Percentiles rank a stretch among this genome's conserved stretches.
phyloP scores from a whole-genome alignment of 768 basidiomycete species.

The Tricholoma hemisulphureum region DNA sequence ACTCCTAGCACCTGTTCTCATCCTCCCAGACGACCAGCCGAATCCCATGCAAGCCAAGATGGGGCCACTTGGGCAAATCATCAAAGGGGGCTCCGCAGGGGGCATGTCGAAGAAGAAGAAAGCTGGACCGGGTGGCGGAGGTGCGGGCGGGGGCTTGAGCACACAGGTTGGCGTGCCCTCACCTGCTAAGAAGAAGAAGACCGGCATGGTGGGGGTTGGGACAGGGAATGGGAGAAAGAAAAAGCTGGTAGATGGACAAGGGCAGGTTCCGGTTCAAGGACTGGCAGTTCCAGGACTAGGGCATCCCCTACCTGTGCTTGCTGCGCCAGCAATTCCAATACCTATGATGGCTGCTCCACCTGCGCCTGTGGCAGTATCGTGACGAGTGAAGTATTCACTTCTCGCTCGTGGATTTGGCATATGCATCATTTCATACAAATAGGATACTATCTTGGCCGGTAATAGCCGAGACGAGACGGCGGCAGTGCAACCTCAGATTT shows the following conservation, averaged over 20 bases:
- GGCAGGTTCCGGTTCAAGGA: constrained; percentile 5
- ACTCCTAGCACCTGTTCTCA: constrained; percentile 23
- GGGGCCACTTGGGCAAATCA: constrained; percentile 76
- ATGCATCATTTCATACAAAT: constrained; percentile 8
- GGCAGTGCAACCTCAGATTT: no score
- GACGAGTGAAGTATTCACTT: background rate
- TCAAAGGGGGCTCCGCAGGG: constrained; percentile 46
- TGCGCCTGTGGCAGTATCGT: constrained; percentile 10
- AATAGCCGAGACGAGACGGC: constrained; percentile 2
- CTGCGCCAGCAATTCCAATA: constrained; percentile 1
- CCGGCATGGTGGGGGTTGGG: constrained; percentile 38
- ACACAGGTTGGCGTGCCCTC: constrained; percentile 22
- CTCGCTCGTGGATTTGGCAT: constrained; percentile 2
- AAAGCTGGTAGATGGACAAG: constrained; percentile 26
- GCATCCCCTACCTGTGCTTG: constrained; percentile 1
- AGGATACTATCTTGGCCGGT: background rate
- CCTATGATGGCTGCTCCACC: constrained; percentile 8
- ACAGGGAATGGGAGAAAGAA: constrained; percentile 50
- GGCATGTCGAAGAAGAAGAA: constrained; percentile 64
- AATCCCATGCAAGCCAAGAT: constrained; percentile 62
- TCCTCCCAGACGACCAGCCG: constrained; percentile 66
- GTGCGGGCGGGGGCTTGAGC: constrained; percentile 22
- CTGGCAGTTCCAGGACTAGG: constrained; percentile 1
- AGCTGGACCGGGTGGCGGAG: constrained; percentile 24
- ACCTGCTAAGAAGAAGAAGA: constrained; percentile 42